A percentile compares a stretch with the other conserved stretches of the same genome.
These are phyloP conservation scores for Tuber aestivum DNA, from an alignment of 495 filamentous ascomycete species.

Conservation along the genomic window DNA sequence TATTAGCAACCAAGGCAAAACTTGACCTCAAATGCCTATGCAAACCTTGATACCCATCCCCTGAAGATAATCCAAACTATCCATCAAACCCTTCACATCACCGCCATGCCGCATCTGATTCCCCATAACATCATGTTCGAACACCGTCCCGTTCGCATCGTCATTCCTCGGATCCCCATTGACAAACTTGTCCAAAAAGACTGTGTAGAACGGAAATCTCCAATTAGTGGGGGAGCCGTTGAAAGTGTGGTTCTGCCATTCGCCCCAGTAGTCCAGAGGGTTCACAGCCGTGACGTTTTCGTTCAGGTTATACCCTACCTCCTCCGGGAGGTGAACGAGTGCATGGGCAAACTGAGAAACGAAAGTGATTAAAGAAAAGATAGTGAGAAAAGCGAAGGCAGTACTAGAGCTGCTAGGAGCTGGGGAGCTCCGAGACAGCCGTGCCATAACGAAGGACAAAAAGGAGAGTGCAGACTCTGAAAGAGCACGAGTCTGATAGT, in stretches of 20 bases:
- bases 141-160: constrained; percentile 61
- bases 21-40: neutral
- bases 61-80: constrained; percentile 66
- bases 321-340: constrained; percentile 48
- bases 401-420: neutral
- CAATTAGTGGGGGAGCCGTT: constrained; percentile 59
- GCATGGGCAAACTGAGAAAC: neutral
- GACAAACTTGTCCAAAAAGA: constrained; percentile 65
- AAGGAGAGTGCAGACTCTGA: neutral
- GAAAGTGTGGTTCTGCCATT: constrained; percentile 55
- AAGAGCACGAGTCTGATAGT: neutral
- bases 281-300: constrained; percentile 54
- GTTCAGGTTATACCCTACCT: constrained; percentile 59
- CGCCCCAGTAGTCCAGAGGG: constrained; percentile 58
- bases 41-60: constrained; percentile 67
- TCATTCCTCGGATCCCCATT: constrained; percentile 70
- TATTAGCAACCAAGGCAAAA: constrained; percentile 15
- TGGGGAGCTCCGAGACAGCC: neutral
- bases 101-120: constrained; percentile 73
- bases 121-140: constrained; percentile 62
- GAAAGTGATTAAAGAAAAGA: neutral
- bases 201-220: constrained; percentile 66
- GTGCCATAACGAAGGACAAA: neutral
- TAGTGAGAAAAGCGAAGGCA: neutral
- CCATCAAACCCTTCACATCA: constrained; percentile 58